Base-by-base conservation (phyloP, 2,329 filamentous ascomycete species). In the Ophiostoma populinum region DNA sequence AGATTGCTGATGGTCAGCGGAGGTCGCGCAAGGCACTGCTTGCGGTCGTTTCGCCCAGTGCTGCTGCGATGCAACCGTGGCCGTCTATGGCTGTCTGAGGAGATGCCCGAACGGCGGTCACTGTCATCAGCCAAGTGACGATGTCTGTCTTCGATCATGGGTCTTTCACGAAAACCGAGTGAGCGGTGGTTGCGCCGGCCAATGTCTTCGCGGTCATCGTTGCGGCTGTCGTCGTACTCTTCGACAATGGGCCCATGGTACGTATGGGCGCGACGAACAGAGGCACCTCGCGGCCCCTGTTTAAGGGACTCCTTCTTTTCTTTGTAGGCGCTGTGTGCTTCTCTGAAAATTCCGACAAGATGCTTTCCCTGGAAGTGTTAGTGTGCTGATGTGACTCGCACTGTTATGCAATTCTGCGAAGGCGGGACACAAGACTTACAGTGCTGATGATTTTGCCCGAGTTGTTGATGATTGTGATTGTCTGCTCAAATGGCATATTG, bases 371-470 rank as follows among this genome's bases (percentile, higher is more conserved):
- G 49, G 15, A 16, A n/a, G 11, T n/a, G n/a, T n/a, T n/a, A n/a
- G n/a, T n/a, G n/a, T n/a, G n/a, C n/a, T n/a, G n/a, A n/a, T n/a
- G n/a, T n/a, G n/a, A n/a, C n/a, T n/a, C n/a, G n/a, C n/a, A n/a
- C n/a, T n/a, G n/a, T n/a, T n/a, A n/a, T n/a, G n/a, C n/a, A n/a
- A n/a, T n/a, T n/a, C n/a, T n/a, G n/a, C n/a, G n/a, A n/a, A n/a
- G n/a, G n/a, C n/a, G n/a, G n/a, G n/a, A n/a, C n/a, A n/a, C 10
- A 13, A 26, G 33, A 29, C 77, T 54, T 65, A 86, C 82, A 40
- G 78, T 90, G 64, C 76, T 86, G 47, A 93, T 81, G 34, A 92
- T 75, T 59, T 92, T 92, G 49, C 83, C 83, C 39, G 82, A 90
- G 49, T 67, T 85, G 61, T 92, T 90, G 57, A 92, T 78, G 49